Evolutionary conservation across 805 yeast genomes (phyloP).

Genomic region (Lipomyces lipofer): DNA sequence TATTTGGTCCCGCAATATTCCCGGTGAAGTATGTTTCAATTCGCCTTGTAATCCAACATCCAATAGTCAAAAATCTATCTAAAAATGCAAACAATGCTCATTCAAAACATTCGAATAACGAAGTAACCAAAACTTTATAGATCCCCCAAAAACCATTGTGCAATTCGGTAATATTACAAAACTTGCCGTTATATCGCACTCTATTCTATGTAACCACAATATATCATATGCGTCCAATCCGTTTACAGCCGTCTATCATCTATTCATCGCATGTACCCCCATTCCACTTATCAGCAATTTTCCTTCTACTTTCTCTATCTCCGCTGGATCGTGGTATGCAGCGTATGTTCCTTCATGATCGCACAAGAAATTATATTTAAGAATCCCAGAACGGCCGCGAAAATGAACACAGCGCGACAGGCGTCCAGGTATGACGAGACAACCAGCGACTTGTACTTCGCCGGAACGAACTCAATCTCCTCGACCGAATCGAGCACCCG

Average conservation of each 20-base stretch:
- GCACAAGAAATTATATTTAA: conserved; percentile 47
- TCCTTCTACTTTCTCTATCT: too few relatives aligned
- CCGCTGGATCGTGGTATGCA: conserved; percentile 47
- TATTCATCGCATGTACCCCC: background rate
- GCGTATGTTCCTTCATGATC: conserved; percentile 56
- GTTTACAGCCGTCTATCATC: background rate
- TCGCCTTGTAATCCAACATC: too few relatives aligned
- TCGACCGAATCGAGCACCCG: conserved; percentile 55
- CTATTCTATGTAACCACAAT: too few relatives aligned
- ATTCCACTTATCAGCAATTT: background rate
- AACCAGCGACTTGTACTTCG: conserved; percentile 45
- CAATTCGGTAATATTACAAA: too few relatives aligned
- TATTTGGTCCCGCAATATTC: too few relatives aligned
- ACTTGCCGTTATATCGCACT: too few relatives aligned
- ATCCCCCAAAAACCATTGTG: too few relatives aligned
- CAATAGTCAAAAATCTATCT: too few relatives aligned
- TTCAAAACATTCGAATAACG: too few relatives aligned
- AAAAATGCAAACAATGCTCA: too few relatives aligned
- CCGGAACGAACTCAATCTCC: conserved; percentile 52
- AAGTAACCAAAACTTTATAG: too few relatives aligned
- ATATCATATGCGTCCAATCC: background rate
- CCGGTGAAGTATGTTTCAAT: too few relatives aligned
- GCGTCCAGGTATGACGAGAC: conserved; percentile 50
- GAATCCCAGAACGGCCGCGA: conserved; percentile 46
- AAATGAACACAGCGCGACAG: conserved; percentile 51